Conservation (phyloP, 108 stramenopile species). For the Fragilaria radians region DNA sequence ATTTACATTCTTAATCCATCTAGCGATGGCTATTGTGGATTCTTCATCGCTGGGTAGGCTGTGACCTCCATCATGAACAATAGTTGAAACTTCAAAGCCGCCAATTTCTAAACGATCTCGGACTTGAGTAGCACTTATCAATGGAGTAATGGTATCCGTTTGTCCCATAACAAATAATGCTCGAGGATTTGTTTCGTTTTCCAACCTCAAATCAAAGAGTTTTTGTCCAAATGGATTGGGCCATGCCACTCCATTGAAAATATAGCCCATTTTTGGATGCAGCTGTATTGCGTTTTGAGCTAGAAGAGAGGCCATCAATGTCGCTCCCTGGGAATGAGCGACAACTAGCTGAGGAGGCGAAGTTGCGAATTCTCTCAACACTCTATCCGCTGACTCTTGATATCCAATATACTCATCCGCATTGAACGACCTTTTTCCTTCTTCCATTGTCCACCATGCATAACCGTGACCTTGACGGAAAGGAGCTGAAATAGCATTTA, state of each 20-base stretch:
- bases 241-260: conserved; percentile 74
- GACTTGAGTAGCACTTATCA: conserved; percentile 47
- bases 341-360: conserved; percentile 43
- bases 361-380: conserved; percentile 26
- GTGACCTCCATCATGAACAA: conserved; percentile 63
- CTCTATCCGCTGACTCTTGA: conserved; percentile 30
- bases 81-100: conserved; percentile 40
- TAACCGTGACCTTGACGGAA: conserved; percentile 18
- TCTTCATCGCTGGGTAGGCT: conserved; percentile 38
- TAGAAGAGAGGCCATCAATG: conserved; percentile 51
- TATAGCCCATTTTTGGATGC: conserved; percentile 35
- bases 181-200: conserved; percentile 1
- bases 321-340: conserved; percentile 81
- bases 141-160: conserved; percentile 59
- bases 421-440: conserved; percentile 59
- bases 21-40: background rate
- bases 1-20: background rate
- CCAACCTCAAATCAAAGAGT: conserved; percentile 15
- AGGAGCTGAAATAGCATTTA: conserved; percentile 28
- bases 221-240: conserved; percentile 58
- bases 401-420: conserved; percentile 65
- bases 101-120: conserved; percentile 29
- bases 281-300: conserved; percentile 23
- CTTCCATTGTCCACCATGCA: conserved; percentile 75
- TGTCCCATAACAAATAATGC: conserved; percentile 55